phyloP scores from a whole-genome alignment of 2,329 filamentous ascomycete genomes.

The Epichloe amarillans region DNA sequence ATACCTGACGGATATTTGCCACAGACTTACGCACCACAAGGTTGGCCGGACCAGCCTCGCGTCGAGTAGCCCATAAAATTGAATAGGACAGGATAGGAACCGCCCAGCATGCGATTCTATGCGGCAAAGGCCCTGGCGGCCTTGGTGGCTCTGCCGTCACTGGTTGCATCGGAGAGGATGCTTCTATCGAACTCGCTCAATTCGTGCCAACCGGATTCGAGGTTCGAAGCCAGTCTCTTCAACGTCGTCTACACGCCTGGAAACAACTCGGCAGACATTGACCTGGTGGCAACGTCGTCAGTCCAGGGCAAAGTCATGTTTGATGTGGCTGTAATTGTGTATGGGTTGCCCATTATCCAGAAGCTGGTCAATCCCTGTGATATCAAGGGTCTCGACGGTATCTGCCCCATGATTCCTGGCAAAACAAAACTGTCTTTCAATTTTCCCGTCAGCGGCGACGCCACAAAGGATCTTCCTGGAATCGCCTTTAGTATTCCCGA shows the following conservation, averaged over 20 bases:
- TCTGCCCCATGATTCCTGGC: constrained; percentile 83
- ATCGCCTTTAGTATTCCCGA: constrained; percentile 85
- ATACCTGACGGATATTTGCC: no score
- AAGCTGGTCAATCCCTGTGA: constrained; percentile 60
- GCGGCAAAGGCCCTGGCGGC: constrained; percentile 1
- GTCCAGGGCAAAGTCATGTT: constrained; percentile 54
- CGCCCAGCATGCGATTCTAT: constrained; percentile 2
- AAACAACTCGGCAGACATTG: constrained; percentile 55
- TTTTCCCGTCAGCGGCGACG: constrained; percentile 39
- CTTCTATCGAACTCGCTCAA: constrained; percentile 52
- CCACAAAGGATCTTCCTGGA: constrained; percentile 54
- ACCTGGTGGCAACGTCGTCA: constrained; percentile 62
- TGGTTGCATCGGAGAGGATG: constrained; percentile 4
- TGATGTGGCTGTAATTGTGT: constrained; percentile 32
- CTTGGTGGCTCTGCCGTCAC: constrained; percentile 3
- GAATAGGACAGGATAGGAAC: background rate
- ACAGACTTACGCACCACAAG: no score
- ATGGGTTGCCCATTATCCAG: constrained; percentile 52
- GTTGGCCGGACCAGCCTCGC: background rate
- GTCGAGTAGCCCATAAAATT: background rate
- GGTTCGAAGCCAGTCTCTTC: constrained; percentile 73
- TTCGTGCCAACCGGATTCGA: constrained; percentile 64
- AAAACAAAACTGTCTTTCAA: constrained; percentile 63
- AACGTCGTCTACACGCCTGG: constrained; percentile 60
- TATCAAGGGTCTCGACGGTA: constrained; percentile 45